Base-by-base conservation (phyloP, 305 asterid species). In the Coffea humblotiana region DNA sequence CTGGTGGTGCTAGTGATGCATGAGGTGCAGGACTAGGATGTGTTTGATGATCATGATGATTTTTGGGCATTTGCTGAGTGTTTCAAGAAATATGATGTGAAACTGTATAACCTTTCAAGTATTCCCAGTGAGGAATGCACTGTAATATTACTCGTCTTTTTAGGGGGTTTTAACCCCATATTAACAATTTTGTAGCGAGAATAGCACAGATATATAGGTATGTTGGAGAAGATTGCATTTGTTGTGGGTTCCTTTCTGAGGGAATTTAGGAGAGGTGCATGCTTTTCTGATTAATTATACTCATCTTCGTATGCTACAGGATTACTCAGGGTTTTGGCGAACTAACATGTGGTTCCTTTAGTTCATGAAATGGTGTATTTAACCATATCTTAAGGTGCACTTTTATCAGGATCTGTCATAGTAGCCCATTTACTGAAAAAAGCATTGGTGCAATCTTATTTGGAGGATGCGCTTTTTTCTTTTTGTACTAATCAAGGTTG, bases 1-100 rank as follows among this genome's bases (percentile, higher is more conserved):
- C 88, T 47, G 76, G 77, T 29, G 81, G 82, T 48, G 77, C 80
- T 7, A 74, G 63, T 74, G 78, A 75, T 75, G 78, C 52, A 40
- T 75, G 71, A 75, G 14, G 14, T 25, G 35, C 45, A 25, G 52
- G 67, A 58, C 78, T 58, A 35, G 70, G 29, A 75, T 14, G 3
- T 58, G 1, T 1, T 43, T 16, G 8, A 35, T 68, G n/a, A 37
- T 35, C 15, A 19, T 19, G 8, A 23, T 32, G 25, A 70, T 43
- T 2, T 23, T 12, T 19, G 52, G 29, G 52, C 2, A 6, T 74
- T 64, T 74, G 54, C 69, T 58, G 7, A 8, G 27, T 56, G 27
- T 56, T 10, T 40, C 9, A 8, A 69, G 58, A 75, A 43, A 70
- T 45, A 51, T 23, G 75, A 71, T 27, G 29, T 25, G 18, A n/a